phyloP scores from a whole-genome alignment of 1,284 basidiomycete species.

The Marasmius tenuissimus region DNA sequence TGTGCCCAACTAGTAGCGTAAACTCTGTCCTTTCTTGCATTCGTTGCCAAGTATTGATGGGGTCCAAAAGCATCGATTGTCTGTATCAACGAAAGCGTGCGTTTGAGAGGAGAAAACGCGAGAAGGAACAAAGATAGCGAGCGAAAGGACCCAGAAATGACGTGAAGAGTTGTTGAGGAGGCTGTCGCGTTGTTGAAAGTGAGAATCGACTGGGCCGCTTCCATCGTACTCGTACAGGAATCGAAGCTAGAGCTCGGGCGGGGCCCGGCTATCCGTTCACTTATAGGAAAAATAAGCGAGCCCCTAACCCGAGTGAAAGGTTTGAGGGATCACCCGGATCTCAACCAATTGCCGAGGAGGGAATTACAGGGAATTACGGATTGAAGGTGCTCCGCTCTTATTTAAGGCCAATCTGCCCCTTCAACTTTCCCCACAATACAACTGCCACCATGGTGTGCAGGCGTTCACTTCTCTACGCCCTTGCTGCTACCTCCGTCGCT shows the following conservation, averaged over 20 bases:
- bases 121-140: constrained; percentile 48
- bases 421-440: neutral
- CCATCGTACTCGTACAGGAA: neutral
- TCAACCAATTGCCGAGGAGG: neutral
- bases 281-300: neutral
- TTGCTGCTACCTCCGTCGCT: constrained; percentile 8
- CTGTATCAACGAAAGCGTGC: constrained; percentile 38
- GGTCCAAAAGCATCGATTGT: constrained; percentile 43
- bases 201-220: constrained; percentile 4
- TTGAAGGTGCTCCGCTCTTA: neutral
- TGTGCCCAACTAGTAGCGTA: constrained; percentile 50
- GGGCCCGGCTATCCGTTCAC: neutral
- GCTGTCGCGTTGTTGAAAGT: constrained; percentile 5
- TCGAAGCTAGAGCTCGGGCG: neutral
- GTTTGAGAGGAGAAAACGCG: constrained; percentile 40
- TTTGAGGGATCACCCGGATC: neutral
- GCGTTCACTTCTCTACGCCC: neutral
- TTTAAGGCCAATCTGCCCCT: neutral
- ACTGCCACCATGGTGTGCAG: neutral
- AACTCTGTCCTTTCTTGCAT: constrained; percentile 28
- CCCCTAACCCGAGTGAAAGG: neutral
- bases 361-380: neutral
- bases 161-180: constrained; percentile 24
- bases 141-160: constrained; percentile 48
- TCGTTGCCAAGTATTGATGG: constrained; percentile 45